Evolutionary conservation across 257 asterid genomes (phyloP).

Genomic region (Solanum boliviense): DNA sequence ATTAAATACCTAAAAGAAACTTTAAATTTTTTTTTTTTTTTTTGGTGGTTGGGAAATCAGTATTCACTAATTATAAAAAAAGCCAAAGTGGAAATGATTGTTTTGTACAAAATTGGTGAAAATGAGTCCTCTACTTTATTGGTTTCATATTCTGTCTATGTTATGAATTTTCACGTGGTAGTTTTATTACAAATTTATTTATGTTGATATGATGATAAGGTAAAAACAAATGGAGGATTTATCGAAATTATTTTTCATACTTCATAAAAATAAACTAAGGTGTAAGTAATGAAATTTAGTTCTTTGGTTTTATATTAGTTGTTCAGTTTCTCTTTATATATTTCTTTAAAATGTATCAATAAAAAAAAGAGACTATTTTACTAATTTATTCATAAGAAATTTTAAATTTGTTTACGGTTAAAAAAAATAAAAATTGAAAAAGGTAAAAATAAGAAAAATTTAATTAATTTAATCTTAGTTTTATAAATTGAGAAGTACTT

Average conservation of each 20-base stretch:
- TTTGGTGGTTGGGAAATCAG: neutral
- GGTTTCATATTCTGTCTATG: neutral
- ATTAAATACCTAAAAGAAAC: neutral
- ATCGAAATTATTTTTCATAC: neutral
- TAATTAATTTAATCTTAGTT: neutral
- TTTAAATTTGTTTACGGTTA: neutral
- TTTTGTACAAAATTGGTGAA: neutral
- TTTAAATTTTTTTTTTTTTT: neutral
- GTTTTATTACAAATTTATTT: neutral
- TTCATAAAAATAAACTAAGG: neutral
- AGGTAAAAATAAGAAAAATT: neutral
- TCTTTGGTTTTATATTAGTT: neutral
- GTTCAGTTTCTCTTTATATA: accelerated
- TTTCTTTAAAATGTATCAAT: neutral
- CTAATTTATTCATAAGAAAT: neutral
- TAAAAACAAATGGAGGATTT: neutral
- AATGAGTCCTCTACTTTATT: neutral
- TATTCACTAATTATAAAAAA: neutral
- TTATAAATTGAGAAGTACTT: neutral
- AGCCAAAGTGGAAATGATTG: neutral
- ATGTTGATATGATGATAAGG: neutral
- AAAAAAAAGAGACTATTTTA: accelerated
- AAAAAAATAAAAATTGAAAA: neutral
- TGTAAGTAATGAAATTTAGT: neutral
- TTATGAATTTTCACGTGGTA: neutral